Evolutionary conservation across 2,329 filamentous ascomycete genomes (phyloP).

Genomic region (Phialophora expanda): DNA sequence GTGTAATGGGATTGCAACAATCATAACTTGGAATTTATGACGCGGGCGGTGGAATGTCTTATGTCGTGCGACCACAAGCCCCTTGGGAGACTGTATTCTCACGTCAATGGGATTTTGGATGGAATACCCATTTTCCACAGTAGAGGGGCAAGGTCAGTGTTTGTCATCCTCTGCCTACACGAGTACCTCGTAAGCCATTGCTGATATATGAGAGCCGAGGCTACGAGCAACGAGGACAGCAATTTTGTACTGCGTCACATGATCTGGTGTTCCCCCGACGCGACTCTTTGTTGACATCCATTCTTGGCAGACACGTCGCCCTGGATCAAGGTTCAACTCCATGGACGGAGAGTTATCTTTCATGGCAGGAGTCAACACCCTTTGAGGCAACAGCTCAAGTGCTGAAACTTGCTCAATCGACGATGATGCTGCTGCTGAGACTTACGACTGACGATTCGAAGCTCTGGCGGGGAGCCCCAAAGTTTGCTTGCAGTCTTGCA

Average conservation of each 20-base stretch:
- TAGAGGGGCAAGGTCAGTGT: background rate
- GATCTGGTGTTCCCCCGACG: conserved; percentile 12
- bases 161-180: background rate
- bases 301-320: conserved; percentile 28
- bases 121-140: background rate
- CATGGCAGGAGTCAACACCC: background rate
- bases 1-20: background rate
- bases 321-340: background rate
- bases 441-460: background rate
- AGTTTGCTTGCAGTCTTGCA: background rate
- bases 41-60: background rate
- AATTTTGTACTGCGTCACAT: conserved; percentile 14
- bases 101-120: background rate
- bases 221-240: too few relatives aligned
- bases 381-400: background rate
- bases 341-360: background rate
- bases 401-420: conserved; percentile 6
- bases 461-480: background rate
- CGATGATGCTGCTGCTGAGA: background rate
- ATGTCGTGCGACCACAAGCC: too few relatives aligned
- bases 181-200: background rate
- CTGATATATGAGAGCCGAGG: background rate
- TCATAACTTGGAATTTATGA: background rate
- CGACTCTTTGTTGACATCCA: conserved; percentile 25
- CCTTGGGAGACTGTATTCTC: background rate